These are phyloP conservation scores for Phytophthora colocasiae DNA, from an alignment of 352 stramenopile species.

Conservation along the genomic window DNA sequence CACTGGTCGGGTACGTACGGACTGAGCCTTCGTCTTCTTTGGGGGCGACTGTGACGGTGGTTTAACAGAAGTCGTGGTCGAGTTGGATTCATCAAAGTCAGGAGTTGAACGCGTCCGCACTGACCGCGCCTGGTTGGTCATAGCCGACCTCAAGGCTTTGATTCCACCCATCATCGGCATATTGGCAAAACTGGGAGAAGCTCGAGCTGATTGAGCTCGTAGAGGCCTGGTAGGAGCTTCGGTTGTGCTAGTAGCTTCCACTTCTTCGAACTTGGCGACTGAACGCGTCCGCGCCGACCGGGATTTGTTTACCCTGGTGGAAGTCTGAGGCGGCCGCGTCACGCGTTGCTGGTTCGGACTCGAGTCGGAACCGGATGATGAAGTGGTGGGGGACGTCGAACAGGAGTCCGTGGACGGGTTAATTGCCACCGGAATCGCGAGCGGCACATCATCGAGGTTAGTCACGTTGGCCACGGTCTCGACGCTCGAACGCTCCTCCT, in stretches of 20 bases:
- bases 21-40: conserved; percentile 21
- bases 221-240: conserved; percentile 4
- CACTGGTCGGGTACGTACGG: conserved; percentile 17
- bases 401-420: conserved; percentile 16
- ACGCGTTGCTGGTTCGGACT: conserved; percentile 19
- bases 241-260: not conserved
- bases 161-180: conserved; percentile 4
- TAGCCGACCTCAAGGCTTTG: conserved; percentile 11
- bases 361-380: conserved; percentile 30
- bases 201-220: conserved; percentile 29
- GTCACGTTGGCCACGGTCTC: conserved; percentile 8
- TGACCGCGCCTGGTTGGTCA: conserved; percentile 10
- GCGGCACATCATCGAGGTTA: conserved; percentile 10
- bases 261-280: conserved; percentile 27
- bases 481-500: conserved; percentile 33
- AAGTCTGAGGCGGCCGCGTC: not conserved
- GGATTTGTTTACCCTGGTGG: conserved; percentile 2
- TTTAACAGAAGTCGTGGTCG: not conserved
- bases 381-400: conserved; percentile 27
- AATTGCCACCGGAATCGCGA: conserved; percentile 1
- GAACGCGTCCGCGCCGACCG: conserved; percentile 16
- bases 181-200: conserved; percentile 9
- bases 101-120: conserved; percentile 10
- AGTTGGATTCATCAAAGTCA: conserved; percentile 16
- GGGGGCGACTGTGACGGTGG: not conserved